Evolutionary conservation across 352 stramenopile genomes (phyloP).

Genomic region (Sclerospora graminicola): DNA sequence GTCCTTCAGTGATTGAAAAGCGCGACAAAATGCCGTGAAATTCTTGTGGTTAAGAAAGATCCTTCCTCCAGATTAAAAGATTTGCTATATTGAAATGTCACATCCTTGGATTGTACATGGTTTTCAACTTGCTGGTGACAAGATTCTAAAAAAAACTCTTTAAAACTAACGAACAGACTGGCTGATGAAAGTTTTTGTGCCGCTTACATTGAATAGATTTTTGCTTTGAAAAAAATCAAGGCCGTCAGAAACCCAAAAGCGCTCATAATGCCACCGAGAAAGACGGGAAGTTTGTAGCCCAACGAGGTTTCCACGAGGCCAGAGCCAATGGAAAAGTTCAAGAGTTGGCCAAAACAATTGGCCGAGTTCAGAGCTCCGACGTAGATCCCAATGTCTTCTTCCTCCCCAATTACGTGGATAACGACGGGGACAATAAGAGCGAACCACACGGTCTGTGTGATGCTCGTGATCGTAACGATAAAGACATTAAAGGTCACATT

Average conservation of each 20-base stretch:
- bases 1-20: too few species aligned
- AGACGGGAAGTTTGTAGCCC: slow-evolving; percentile 24
- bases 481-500: slow-evolving; percentile 21
- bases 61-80: too few species aligned
- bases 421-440: slow-evolving; percentile 22
- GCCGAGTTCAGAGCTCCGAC: slow-evolving; percentile 24
- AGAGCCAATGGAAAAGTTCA: slow-evolving; percentile 21
- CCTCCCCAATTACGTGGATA: slow-evolving; percentile 22
- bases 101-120: too few species aligned
- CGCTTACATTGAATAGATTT: slow-evolving; percentile 23
- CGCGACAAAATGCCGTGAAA: too few species aligned
- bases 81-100: too few species aligned
- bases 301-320: slow-evolving; percentile 19
- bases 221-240: slow-evolving; percentile 24
- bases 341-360: slow-evolving; percentile 23
- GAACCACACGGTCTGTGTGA: slow-evolving; percentile 21
- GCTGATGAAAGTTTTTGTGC: too few species aligned
- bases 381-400: slow-evolving; percentile 24
- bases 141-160: too few species aligned
- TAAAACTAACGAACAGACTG: too few species aligned
- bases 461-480: slow-evolving; percentile 28
- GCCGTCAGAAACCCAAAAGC: slow-evolving; percentile 15
- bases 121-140: too few species aligned
- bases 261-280: slow-evolving; percentile 20
- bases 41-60: too few species aligned